Evolutionary conservation across 148 eudicot species (phyloP).

Genomic region (Amaranthus hypochondriacus): DNA sequence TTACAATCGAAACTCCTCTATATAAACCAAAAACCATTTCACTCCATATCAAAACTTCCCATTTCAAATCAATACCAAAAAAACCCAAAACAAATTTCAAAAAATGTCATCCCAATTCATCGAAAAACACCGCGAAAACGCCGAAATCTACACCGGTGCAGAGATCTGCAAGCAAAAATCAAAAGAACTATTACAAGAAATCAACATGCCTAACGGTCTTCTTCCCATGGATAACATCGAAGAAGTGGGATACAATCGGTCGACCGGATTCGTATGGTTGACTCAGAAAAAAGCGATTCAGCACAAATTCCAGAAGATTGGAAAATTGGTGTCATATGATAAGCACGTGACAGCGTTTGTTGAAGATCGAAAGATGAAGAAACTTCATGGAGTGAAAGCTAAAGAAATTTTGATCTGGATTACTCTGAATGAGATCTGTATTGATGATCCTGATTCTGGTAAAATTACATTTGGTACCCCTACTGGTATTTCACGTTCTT

Average conservation of each 20-base stretch:
- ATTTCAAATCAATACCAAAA: too few relatives aligned
- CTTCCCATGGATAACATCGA: constrained; percentile 46
- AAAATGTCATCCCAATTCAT: constrained; percentile 39
- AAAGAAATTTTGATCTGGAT: constrained; percentile 62
- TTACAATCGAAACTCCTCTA: too few relatives aligned
- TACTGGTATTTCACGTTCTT: constrained; percentile 47
- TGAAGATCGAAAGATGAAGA: constrained; percentile 50
- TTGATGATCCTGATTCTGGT: constrained; percentile 38
- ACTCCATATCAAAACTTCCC: too few relatives aligned
- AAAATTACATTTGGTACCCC: constrained; percentile 60
- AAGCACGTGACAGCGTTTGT: constrained; percentile 61
- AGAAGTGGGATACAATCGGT: constrained; percentile 47
- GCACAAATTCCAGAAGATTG: constrained; percentile 37
- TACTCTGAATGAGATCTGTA: constrained; percentile 43
- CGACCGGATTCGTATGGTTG: constrained; percentile 65
- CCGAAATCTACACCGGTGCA: constrained; percentile 44
- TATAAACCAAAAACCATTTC: too few relatives aligned
- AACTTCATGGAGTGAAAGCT: constrained; percentile 58
- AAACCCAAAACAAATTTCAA: not conserved
- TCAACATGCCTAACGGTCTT: constrained; percentile 52
- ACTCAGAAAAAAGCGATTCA: constrained; percentile 41
- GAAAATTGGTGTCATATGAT: constrained; percentile 36
- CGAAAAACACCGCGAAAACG: constrained; percentile 40
- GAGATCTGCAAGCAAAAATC: constrained; percentile 52
- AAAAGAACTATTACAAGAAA: constrained; percentile 32